These are phyloP conservation scores for Hyphopichia fennica DNA, from an alignment of 1,139 yeast genomes.

Conservation along the genomic window DNA sequence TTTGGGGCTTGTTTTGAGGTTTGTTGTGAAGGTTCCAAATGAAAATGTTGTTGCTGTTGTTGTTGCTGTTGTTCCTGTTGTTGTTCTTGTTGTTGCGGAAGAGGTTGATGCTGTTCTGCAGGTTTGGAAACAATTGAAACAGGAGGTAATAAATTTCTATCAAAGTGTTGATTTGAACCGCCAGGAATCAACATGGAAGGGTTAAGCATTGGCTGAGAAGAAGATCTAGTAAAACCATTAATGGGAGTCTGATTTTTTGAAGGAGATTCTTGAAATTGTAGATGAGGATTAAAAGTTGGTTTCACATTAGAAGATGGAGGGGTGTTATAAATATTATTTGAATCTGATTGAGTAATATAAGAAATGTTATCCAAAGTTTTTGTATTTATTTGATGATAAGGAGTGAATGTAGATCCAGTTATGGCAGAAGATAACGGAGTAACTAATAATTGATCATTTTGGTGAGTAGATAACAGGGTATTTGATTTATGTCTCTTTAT, in stretches of 20 bases:
- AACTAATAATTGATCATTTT: conserved; percentile 13
- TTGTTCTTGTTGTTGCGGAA: too few relatives aligned
- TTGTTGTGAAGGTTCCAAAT: background rate
- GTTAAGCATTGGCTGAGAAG: background rate
- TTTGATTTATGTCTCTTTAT: conserved; percentile 11
- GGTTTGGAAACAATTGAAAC: conserved; percentile 18
- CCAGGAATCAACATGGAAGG: background rate
- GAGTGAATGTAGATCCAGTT: conserved; percentile 16
- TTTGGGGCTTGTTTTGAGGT: background rate
- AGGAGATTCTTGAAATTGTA: background rate
- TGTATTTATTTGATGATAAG: conserved; percentile 25
- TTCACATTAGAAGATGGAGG: conserved; percentile 17
- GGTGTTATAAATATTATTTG: conserved; percentile 12
- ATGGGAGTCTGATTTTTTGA: background rate
- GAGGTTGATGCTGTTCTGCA: background rate
- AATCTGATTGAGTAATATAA: conserved; percentile 21
- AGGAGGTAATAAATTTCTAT: conserved; percentile 33
- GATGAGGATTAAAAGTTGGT: background rate
- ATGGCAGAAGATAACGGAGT: conserved; percentile 23
- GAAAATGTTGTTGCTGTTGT: too few relatives aligned
- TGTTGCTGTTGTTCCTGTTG: too few relatives aligned
- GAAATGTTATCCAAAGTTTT: conserved; percentile 39
- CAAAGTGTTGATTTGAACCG: background rate
- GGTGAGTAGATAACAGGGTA: background rate
- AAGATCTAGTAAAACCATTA: background rate